A percentile compares a stretch with the other conserved stretches of the same genome.
Conservation (phyloP, 176 grass and related monocot genomes). For the Oryza officinalis region DNA sequence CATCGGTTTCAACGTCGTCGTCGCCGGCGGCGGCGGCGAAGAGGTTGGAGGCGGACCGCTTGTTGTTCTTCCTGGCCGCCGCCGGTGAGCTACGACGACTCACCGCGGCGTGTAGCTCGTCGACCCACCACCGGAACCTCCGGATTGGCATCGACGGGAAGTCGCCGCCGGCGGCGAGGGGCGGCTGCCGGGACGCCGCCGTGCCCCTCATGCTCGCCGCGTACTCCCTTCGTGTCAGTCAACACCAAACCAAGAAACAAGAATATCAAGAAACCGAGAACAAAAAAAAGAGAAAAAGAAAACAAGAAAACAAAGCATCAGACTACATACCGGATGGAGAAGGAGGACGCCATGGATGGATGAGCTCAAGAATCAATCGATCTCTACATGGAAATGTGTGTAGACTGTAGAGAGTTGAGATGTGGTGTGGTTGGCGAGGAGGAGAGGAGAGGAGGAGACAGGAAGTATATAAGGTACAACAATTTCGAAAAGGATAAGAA, state of each 20-base stretch:
- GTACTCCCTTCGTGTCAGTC: neutral
- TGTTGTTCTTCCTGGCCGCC: neutral
- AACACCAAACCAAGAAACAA: neutral
- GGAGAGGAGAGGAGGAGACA: neutral
- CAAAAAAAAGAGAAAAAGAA: no score
- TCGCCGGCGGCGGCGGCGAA: neutral
- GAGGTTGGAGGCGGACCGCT: neutral
- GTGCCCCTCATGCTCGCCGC: conserved; percentile 4
- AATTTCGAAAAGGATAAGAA: neutral
- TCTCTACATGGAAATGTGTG: neutral
- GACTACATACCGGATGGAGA: neutral
- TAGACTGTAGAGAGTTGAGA: neutral
- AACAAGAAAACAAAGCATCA: neutral
- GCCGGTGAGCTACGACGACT: neutral
- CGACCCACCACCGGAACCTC: neutral
- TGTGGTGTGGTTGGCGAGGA: neutral
- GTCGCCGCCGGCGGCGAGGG: neutral
- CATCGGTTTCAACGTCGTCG: neutral
- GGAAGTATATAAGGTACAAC: neutral
- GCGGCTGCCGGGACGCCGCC: neutral
- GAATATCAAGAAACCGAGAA: neutral
- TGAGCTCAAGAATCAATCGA: neutral
- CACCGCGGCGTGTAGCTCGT: neutral
- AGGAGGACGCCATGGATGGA: neutral
- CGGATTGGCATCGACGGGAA: neutral